Conservation (phyloP, 169 alveolate genomes). For the Eimeria mitis region DNA sequence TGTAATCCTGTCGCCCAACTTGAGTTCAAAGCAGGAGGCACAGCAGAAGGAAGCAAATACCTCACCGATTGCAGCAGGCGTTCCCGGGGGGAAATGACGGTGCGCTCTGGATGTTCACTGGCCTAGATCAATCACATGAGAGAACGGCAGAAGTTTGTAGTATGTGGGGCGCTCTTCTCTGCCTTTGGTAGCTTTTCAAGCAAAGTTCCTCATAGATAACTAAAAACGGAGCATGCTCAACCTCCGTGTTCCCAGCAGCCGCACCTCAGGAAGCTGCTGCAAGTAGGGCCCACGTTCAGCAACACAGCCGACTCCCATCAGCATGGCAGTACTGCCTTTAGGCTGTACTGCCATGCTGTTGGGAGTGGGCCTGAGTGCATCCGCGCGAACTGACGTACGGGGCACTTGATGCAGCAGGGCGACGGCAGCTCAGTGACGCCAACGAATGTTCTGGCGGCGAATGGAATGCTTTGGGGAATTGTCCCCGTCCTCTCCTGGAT, state of each 20-base stretch:
- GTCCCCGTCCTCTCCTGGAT: constrained; percentile 87
- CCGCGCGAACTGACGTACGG: not conserved
- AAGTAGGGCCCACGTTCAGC: not conserved
- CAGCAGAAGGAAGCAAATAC: not conserved
- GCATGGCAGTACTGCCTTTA: no score
- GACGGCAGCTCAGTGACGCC: constrained; percentile 90
- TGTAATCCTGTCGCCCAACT: not conserved
- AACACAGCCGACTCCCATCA: no score
- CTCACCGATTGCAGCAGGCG: constrained; percentile 88
- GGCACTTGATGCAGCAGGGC: constrained; percentile 86
- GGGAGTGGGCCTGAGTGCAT: not conserved
- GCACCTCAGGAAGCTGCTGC: not conserved
- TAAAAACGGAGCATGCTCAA: not conserved
- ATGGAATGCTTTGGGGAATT: constrained; percentile 88
- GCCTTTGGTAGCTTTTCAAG: not conserved
- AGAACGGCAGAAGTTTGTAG: not conserved
- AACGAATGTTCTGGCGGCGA: constrained; percentile 88
- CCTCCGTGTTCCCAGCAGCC: not conserved
- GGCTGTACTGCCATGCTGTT: not conserved
- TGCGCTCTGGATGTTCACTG: constrained; percentile 85
- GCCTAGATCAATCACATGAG: constrained; percentile 35
- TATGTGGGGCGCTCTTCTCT: not conserved
- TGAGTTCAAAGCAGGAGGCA: not conserved
- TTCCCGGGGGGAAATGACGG: constrained; percentile 88
- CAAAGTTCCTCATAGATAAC: not conserved